phyloP scores from a whole-genome alignment of 1,284 basidiomycete species.

The Polyporus tsugae region DNA sequence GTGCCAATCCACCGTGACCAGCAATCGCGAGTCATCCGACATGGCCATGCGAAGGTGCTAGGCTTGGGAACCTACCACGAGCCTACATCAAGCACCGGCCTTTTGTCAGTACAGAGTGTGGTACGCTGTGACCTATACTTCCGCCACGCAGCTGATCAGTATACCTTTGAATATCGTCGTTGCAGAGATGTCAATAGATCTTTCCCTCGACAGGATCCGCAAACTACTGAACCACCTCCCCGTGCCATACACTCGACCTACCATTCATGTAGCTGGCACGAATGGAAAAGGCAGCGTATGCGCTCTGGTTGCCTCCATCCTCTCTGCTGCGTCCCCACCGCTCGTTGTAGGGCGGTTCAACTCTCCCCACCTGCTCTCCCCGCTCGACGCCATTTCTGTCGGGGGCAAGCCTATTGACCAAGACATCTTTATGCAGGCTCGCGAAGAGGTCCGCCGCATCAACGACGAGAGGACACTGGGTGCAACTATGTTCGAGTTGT shows the following conservation, averaged over 20 bases:
- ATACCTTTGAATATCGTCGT: background rate
- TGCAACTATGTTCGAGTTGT: slow-evolving; percentile 86
- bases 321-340: slow-evolving; percentile 59
- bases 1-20: no score
- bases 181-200: slow-evolving; percentile 73
- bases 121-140: background rate
- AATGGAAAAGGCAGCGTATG: slow-evolving; percentile 98
- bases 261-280: slow-evolving; percentile 94
- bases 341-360: slow-evolving; percentile 88
- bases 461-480: slow-evolving; percentile 55
- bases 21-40: no score
- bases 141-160: background rate
- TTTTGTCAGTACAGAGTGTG: background rate
- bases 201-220: slow-evolving; percentile 78
- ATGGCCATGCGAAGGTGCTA: background rate
- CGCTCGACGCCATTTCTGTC: slow-evolving; percentile 83
- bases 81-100: background rate
- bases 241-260: slow-evolving; percentile 73
- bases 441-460: slow-evolving; percentile 58
- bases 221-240: slow-evolving; percentile 68
- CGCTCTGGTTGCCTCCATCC: slow-evolving; percentile 82
- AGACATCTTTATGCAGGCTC: slow-evolving; percentile 59
- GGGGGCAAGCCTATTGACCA: slow-evolving; percentile 63
- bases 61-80: background rate
- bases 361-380: slow-evolving; percentile 88